These are phyloP conservation scores for Astragalus glycyphyllos DNA, from an alignment of 306 rosid species.

Conservation along the genomic window DNA sequence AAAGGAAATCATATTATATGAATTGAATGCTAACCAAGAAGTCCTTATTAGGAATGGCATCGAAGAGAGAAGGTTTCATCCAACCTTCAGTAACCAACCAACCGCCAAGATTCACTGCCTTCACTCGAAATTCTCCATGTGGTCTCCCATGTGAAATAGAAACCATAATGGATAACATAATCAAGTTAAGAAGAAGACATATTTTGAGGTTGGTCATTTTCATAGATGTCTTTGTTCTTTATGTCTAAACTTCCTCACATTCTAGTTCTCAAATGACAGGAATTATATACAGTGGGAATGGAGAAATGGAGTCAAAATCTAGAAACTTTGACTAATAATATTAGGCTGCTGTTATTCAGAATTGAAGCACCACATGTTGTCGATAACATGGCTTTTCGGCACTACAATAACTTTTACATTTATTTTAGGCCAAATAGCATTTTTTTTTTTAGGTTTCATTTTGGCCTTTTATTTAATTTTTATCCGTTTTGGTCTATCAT, in stretches of 20 bases:
- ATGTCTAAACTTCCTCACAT: not conserved
- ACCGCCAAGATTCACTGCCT: constrained; percentile 79
- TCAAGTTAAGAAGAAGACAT: constrained; percentile 36
- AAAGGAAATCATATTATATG: not conserved
- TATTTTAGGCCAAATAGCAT: no score
- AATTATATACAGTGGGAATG: not conserved
- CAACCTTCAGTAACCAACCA: constrained; percentile 91
- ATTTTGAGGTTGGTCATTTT: constrained; percentile 46
- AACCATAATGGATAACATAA: constrained; percentile 23
- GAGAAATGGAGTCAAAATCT: not conserved
- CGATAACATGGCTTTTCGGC: no score
- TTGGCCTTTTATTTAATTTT: no score
- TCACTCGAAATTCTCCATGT: constrained; percentile 37
- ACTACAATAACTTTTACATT: no score
- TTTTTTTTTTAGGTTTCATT: no score
- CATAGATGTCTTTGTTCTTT: not conserved
- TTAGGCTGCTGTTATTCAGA: not conserved
- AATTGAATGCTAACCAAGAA: constrained; percentile 45
- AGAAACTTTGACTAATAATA: constrained; percentile 15
- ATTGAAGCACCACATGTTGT: no score
- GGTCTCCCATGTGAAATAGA: constrained; percentile 38
- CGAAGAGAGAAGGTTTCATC: constrained; percentile 87
- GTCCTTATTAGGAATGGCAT: constrained; percentile 78
- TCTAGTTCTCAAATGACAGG: not conserved
- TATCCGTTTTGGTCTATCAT: no score